A percentile compares a stretch with the other conserved stretches of the same genome.
Evolutionary conservation across 805 yeast genomes (phyloP).

Genomic region (Wickerhamiella dianesei): DNA sequence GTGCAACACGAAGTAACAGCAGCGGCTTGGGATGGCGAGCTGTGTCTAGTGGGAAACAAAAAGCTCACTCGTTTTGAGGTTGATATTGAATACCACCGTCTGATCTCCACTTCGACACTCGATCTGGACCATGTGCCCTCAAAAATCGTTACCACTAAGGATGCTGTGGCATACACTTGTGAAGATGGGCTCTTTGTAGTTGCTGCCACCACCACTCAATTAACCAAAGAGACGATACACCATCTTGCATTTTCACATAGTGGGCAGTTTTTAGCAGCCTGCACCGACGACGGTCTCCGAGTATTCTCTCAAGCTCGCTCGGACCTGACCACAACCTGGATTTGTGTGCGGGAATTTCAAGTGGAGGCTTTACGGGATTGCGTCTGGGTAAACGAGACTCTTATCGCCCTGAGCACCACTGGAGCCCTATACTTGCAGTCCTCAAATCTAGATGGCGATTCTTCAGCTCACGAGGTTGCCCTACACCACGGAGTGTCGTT

Average conservation of each 20-base stretch:
- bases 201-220: neutral
- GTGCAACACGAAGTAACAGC: conserved; percentile 1
- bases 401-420: no score
- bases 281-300: neutral
- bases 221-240: neutral
- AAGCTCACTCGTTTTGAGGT: no score
- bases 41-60: neutral
- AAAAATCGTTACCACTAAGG: no score
- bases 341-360: neutral
- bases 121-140: no score
- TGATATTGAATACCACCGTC: no score
- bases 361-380: neutral
- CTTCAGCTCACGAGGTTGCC: neutral
- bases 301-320: neutral
- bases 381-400: no score
- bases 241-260: neutral
- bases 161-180: no score
- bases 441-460: neutral
- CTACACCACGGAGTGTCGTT: neutral
- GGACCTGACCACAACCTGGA: neutral
- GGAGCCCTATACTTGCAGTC: no score
- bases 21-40: neutral
- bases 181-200: no score
- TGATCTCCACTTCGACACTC: no score
- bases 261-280: conserved; percentile 2